These are phyloP conservation scores for Myochromella boudieri DNA, from an alignment of 768 basidiomycete genomes.

Conservation along the genomic window DNA sequence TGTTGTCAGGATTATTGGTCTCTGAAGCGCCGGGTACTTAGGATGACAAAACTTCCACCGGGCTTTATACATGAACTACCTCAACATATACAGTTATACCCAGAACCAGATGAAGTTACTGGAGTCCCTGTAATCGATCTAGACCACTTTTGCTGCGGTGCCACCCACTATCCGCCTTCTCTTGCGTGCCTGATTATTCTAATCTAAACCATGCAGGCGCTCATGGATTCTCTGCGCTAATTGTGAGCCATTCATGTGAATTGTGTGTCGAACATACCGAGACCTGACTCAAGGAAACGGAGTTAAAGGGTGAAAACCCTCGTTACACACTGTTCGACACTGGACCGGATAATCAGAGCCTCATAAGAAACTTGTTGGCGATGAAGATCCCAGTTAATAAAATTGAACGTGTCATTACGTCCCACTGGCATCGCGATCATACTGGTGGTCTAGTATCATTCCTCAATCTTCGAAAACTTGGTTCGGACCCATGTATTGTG, in stretches of 20 bases:
- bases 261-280: neutral
- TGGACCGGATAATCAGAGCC: constrained; percentile 74
- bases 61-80: constrained; percentile 74
- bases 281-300: constrained; percentile 49
- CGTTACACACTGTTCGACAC: constrained; percentile 79
- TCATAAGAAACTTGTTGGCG: constrained; percentile 68
- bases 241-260: constrained; percentile 44
- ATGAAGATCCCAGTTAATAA: constrained; percentile 53
- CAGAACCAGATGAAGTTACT: constrained; percentile 35
- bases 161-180: neutral
- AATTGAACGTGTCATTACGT: constrained; percentile 67
- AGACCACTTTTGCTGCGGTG: constrained; percentile 64
- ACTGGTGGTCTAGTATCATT: constrained; percentile 74
- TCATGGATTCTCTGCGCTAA: constrained; percentile 81
- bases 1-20: neutral
- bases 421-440: constrained; percentile 80
- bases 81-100: constrained; percentile 57
- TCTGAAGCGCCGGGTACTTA: constrained; percentile 23
- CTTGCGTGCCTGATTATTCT: neutral
- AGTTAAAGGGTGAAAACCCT: constrained; percentile 38
- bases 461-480: constrained; percentile 41
- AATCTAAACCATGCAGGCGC: constrained; percentile 51
- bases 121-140: constrained; percentile 70
- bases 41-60: constrained; percentile 79
- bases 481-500: constrained; percentile 41